Evolutionary conservation across 2,329 filamentous ascomycete species (phyloP), one percentile per base, ranked within the genome.

Genomic region (Sclerotinia sclerotiorum): DNA sequence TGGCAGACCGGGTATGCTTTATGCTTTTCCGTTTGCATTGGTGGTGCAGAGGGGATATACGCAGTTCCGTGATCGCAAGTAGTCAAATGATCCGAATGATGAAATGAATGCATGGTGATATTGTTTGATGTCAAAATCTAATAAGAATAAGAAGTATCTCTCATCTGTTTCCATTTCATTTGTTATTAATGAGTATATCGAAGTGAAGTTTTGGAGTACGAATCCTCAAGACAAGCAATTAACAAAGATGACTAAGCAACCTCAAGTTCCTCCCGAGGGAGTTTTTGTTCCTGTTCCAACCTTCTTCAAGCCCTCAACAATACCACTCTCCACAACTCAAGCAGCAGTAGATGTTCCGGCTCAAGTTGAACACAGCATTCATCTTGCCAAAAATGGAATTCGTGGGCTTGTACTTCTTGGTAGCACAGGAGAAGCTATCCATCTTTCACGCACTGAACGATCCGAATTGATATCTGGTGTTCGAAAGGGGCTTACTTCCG

Each of bases 351-450:
- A 88, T 73, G 79, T 86, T 69, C 79, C 82, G 51, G 83, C 85
- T 1, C 86, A 89, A 75, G 77, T 81, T 32, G 79, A 81, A 60
- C 86, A 88, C 80, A 82, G 82, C 29, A 74, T 88, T 3, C 84
- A 86, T 72, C 84, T 89, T 27, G 85, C 85, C 32, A 80, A 81
- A 65, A 83, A 82, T 68, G 87, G 87, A 51, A 83, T 88, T 70
- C 81, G 80, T 67, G 87, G 87, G 17, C 80, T 89, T 5, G 86
- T 89, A 3, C 80, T 88, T 46, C 81, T 88, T 55, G 87, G 87
- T 35, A 86, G 83, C 51, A 88, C 86, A 1, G 87, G 87, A 69
- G 87, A 89, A 76, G 86, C 86, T 6, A 84, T 88, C 54, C 86
- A 88, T 77, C 79, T 88, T 69, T 83, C 84, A 11, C 80, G 79